A percentile compares a stretch with the other conserved stretches of the same genome.
Conservation (phyloP, 1,284 basidiomycete genomes). For the Pascua guehoae region DNA sequence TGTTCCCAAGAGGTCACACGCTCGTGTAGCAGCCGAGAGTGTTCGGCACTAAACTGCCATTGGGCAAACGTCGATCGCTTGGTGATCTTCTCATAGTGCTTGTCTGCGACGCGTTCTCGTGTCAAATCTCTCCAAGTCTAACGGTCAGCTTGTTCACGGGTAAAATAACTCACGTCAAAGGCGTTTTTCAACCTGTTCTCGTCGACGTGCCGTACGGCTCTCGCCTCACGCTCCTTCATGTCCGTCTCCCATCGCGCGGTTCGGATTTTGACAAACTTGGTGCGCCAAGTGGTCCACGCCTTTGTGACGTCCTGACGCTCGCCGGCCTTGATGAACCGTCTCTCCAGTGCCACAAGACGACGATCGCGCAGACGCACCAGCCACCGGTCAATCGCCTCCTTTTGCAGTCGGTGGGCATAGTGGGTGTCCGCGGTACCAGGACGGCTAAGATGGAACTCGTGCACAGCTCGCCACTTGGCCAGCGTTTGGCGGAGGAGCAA, state of each 20-base stretch:
- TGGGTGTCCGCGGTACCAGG: slow-evolving; percentile 38
- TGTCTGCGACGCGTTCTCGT: slow-evolving; percentile 16
- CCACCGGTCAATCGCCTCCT: slow-evolving; percentile 25
- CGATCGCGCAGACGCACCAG: slow-evolving; percentile 14
- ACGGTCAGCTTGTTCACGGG: not conserved
- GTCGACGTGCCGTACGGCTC: not conserved
- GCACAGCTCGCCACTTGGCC: slow-evolving; percentile 28
- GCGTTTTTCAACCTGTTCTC: not conserved
- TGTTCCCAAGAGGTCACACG: slow-evolving; percentile 7
- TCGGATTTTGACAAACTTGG: slow-evolving; percentile 17
- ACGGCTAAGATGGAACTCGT: slow-evolving; percentile 23
- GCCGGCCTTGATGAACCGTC: not conserved
- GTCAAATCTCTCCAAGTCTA: slow-evolving; percentile 15
- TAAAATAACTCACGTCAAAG: slow-evolving; percentile 25
- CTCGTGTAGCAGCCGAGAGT: slow-evolving; percentile 2
- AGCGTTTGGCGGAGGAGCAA: slow-evolving; percentile 41
- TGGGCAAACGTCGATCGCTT: slow-evolving; percentile 5
- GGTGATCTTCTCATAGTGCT: not conserved
- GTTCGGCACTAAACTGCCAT: slow-evolving; percentile 7
- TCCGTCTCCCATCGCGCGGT: slow-evolving; percentile 37
- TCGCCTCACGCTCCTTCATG: slow-evolving; percentile 24
- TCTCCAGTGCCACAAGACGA: slow-evolving; percentile 17
- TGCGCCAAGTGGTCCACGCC: slow-evolving; percentile 29
- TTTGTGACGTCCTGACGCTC: slow-evolving; percentile 1
- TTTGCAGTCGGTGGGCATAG: slow-evolving; percentile 21